These are phyloP conservation scores for Populus tremula DNA, from an alignment of 345 rosid genomes.

Conservation along the genomic window DNA sequence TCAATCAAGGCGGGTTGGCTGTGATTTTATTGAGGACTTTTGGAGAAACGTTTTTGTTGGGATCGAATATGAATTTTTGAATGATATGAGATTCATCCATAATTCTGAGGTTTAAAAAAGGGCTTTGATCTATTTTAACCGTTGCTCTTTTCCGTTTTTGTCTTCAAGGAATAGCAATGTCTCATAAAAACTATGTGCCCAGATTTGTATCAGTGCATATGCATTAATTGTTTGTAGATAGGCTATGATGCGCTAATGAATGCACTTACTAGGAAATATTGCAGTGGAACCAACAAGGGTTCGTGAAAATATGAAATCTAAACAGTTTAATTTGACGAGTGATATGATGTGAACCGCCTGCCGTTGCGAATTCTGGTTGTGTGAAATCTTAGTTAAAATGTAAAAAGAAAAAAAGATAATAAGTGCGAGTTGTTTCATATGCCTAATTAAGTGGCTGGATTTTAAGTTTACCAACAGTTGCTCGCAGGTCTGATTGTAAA, in stretches of 20 bases:
- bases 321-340: background rate
- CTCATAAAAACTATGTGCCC: background rate
- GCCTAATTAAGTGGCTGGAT: background rate
- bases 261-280: background rate
- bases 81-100: background rate
- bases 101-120: background rate
- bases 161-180: background rate
- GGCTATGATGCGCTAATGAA: background rate
- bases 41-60: background rate
- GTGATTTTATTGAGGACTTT: slow-evolving; percentile 3
- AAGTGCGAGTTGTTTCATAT: background rate
- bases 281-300: background rate
- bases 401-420: no score
- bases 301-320: background rate
- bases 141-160: background rate
- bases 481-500: background rate
- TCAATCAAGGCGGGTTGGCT: background rate
- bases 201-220: background rate
- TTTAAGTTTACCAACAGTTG: background rate
- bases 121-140: background rate
- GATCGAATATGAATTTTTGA: background rate
- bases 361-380: background rate
- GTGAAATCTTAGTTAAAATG: background rate
- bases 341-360: background rate
- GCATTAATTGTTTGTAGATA: no score